phyloP scores from a whole-genome alignment of 78 protist genomes.

The Dictyostelium intermedium region DNA sequence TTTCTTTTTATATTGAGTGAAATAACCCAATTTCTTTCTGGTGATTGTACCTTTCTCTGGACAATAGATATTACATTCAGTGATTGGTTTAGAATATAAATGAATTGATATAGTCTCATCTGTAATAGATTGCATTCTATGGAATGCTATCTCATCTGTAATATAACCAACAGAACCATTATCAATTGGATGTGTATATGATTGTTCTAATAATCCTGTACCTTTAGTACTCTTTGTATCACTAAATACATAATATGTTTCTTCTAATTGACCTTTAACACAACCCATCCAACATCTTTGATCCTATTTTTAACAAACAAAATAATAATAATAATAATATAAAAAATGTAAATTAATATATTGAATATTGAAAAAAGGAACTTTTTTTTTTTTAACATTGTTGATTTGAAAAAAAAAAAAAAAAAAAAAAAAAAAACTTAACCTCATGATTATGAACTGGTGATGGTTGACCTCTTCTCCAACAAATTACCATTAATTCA shows the following conservation, averaged over 20 bases:
- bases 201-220: conserved; percentile 15
- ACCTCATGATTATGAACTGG: conserved; percentile 81
- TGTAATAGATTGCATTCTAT: conserved; percentile 36
- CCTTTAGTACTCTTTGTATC: conserved; percentile 53
- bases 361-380: too few species aligned
- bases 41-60: conserved; percentile 64
- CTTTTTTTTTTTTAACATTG: too few species aligned
- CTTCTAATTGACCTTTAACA: conserved; percentile 62
- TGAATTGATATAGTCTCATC: conserved; percentile 62
- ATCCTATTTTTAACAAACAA: conserved; percentile 6
- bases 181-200: conserved; percentile 39
- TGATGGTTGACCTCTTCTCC: conserved; percentile 74
- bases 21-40: conserved; percentile 69
- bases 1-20: conserved; percentile 58
- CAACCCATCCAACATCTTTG: conserved; percentile 83
- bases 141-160: conserved; percentile 80
- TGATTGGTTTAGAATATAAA: conserved; percentile 77
- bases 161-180: conserved; percentile 79
- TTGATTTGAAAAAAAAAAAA: neutral
- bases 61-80: conserved; percentile 79
- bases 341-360: too few species aligned
- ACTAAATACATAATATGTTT: conserved; percentile 55
- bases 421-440: neutral
- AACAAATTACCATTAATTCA: conserved; percentile 81
- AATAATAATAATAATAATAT: neutral